phyloP scores from a whole-genome alignment of 1,139 yeast genomes.

The Blastobotrys malaysiensis region DNA sequence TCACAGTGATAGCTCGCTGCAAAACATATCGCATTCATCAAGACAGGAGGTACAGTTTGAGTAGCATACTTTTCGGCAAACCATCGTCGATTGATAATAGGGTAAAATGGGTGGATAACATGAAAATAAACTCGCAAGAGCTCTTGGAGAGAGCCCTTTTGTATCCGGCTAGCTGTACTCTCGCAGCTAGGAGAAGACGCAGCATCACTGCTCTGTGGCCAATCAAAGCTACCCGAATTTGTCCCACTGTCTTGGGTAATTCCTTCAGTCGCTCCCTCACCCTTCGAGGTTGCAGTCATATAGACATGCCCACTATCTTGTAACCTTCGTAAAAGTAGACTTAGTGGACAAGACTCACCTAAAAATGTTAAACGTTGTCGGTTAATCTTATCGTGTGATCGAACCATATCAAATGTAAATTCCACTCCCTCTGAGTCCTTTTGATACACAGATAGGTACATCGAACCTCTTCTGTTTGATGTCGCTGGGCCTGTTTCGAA shows the following conservation, averaged over 20 bases:
- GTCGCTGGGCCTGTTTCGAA: not conserved
- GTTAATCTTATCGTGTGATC: not conserved
- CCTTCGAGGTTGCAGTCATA: not conserved
- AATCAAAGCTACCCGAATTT: not conserved
- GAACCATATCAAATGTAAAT: not conserved
- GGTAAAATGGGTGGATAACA: conserved; percentile 17
- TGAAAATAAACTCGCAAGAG: conserved; percentile 11
- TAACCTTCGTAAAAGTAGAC: conserved; percentile 12
- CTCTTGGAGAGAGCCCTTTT: conserved; percentile 10
- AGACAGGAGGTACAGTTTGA: conserved; percentile 9
- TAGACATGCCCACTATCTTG: conserved; percentile 15
- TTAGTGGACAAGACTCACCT: conserved; percentile 16
- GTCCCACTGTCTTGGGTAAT: not conserved
- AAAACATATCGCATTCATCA: conserved; percentile 15
- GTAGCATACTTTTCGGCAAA: conserved; percentile 11
- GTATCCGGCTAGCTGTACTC: not conserved
- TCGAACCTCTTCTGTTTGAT: not conserved
- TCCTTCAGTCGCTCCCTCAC: conserved; percentile 1
- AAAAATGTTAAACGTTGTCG: conserved; percentile 9
- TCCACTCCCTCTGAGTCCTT: conserved; percentile 7
- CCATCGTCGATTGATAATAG: conserved; percentile 15
- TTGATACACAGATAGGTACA: conserved; percentile 1
- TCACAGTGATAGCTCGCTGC: conserved; percentile 18
- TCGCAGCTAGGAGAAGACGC: not conserved
- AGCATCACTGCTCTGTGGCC: not conserved